Evolutionary conservation across 257 asterid genomes (phyloP), one percentile per base, ranked within the genome.

Genomic region (Verbascum thapsus): DNA sequence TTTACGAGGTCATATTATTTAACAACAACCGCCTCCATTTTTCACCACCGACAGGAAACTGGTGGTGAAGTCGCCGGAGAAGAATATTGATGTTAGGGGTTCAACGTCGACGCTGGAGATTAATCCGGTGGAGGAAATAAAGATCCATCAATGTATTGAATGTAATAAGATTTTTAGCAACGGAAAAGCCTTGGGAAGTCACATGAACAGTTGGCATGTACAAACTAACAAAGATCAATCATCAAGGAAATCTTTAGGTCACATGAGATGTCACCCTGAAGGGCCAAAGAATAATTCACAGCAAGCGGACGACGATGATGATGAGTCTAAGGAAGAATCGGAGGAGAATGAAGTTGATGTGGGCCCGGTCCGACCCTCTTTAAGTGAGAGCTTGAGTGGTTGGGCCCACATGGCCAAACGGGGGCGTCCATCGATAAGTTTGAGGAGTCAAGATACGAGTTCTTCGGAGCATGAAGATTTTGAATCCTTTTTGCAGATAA

Each of bases 131-230:
- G 41, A 16, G 10, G 74, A 19, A 10, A 20, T 26, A 45, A 71
- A 61, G 58, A 65, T 10, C 3, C 85, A 80, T 26, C n/a, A 40
- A 15, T 85, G 96, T 62, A 23, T n/a, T 12, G 76, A 52, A 30
- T 87, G 97, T 59, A 4, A 63, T 32, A 72, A 62, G 70, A 57
- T 61, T 4, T 90, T 87, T 17, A 61, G 71, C 85, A 81, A 85
- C 7, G 95, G 95, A 0, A 90, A 83, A 49, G 97, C 96, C 3
- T 11, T 85, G 15, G 96, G 97, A 6, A 96, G 97, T 30, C 97
- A 87, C 11, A 68, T 83, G 77, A 87, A 96, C 73, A 83, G 85
- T 53, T 90, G 86, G n/a, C 96, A 90, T 52, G 90, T 80, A 7
- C 96, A 85, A 51, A 86, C 95, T 8, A 72, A 69, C 54, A 80